Evolutionary conservation across 2,329 filamentous ascomycete genomes (phyloP), one percentile per base, ranked within the genome.

Genomic region (Colletotrichum magnum): DNA sequence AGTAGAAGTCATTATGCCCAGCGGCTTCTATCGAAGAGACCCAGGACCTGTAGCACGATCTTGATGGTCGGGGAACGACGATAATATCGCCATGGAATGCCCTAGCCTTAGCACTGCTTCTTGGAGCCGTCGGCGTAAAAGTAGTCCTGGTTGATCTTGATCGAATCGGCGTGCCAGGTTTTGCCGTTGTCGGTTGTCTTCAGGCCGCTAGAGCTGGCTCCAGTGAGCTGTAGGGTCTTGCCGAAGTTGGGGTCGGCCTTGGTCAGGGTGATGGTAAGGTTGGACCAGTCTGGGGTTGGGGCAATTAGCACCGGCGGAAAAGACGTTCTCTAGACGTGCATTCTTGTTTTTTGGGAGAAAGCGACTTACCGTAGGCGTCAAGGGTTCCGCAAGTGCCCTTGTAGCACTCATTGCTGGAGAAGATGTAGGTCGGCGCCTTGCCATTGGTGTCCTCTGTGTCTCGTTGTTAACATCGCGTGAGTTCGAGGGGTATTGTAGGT

Each of bases 91-190:
- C 24, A 18, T 18, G 18, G 18, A 48, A 6, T 9, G 13, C 5
- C 15, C 7, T 12, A 16, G 15, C 32, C 51, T 4, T 52, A 60
- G 58, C 58, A 61, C 2, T 61, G 32, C 58, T 61, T 61, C 58
- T 61, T 58, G 21, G 61, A 64, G 45, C 61, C 61, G 15, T 64
- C 61, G 5, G 43, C 6, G 61, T 64, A 64, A 36, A 64, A 64
- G 32, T 51, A 58, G 32, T 64, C 61, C 61, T 58, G 43, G 52
- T 64, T 64, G 53, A 64, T 64, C 61, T 64, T 64, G 32, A 64
- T 58, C 7, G 61, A 50, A 13, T 45, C 61, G 36, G 47, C 53
- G 16, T 64, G 43, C 52, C 52, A 58, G 28, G 53, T 64, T 45
- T 64, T 64, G 60, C 60, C 60, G 41, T 57, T 48, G 39, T 64